phyloP scores from a whole-genome alignment of 2,329 filamentous ascomycete species.

The Colletotrichum scovillei region DNA sequence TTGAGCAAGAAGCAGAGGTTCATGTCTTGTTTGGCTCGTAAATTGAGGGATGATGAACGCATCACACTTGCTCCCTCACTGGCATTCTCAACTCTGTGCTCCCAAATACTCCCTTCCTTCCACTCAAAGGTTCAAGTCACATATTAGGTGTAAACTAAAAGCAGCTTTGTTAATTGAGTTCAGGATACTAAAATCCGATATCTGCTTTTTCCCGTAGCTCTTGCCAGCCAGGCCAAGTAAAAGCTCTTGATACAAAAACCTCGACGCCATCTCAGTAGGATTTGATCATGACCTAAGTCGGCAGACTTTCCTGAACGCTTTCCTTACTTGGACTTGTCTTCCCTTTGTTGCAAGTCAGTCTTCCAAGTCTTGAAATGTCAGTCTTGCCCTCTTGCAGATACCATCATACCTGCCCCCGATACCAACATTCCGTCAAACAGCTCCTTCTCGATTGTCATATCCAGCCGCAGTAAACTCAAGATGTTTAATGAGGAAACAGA shows the following conservation, averaged over 20 bases:
- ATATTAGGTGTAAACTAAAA: too few species aligned
- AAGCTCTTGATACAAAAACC: background rate
- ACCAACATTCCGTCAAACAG: background rate
- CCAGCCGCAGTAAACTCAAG: fast-evolving
- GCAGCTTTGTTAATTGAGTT: background rate
- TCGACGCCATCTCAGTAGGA: background rate
- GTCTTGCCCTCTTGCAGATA: background rate
- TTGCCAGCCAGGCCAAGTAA: background rate
- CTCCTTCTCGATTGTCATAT: background rate
- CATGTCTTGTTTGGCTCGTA: too few species aligned
- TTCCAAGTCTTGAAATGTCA: background rate
- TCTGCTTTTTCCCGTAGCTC: background rate
- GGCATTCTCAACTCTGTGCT: too few species aligned
- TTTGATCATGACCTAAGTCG: background rate
- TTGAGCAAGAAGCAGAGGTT: too few species aligned
- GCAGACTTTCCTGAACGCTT: background rate
- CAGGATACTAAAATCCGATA: background rate
- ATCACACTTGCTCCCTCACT: too few species aligned
- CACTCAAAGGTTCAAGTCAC: too few species aligned
- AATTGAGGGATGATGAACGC: too few species aligned
- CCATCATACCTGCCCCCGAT: background rate
- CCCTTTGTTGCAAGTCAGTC: background rate
- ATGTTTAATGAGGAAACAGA: background rate
- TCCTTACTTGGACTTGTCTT: background rate
- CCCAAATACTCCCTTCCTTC: too few species aligned